These are phyloP conservation scores for Quercus bicolor DNA, from an alignment of 306 rosid genomes.

Conservation along the genomic window DNA sequence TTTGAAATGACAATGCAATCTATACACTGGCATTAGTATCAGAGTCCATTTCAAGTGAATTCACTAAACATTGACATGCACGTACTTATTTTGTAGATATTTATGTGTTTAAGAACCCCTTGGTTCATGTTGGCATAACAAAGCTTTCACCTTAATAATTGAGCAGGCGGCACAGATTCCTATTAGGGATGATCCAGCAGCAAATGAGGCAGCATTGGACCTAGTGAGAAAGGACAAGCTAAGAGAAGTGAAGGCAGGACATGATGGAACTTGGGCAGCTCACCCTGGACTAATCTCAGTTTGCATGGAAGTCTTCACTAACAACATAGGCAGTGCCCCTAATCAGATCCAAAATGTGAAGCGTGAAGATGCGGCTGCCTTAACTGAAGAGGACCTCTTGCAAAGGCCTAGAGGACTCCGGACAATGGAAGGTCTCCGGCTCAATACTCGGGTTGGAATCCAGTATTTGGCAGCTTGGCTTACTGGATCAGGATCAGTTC, in stretches of 20 bases:
- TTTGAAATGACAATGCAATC: too few species aligned
- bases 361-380: constrained; percentile 48
- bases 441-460: constrained; percentile 86
- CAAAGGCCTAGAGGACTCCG: constrained; percentile 65
- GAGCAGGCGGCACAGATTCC: constrained; percentile 91
- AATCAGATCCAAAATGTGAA: constrained; percentile 55
- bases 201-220: constrained; percentile 76
- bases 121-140: neutral
- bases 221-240: constrained; percentile 82
- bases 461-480: constrained; percentile 94
- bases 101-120: neutral
- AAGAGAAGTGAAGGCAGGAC: constrained; percentile 84
- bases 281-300: constrained; percentile 78
- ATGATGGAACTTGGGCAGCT: constrained; percentile 98
- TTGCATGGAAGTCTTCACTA: constrained; percentile 71
- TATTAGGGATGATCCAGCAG: constrained; percentile 63
- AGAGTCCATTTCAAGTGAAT: too few species aligned
- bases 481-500: constrained; percentile 76
- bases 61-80: too few species aligned
- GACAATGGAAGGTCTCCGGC: constrained; percentile 71
- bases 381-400: constrained; percentile 71
- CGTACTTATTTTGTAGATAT: too few species aligned
- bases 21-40: too few species aligned
- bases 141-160: neutral
- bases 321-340: constrained; percentile 46